Evolutionary conservation across 2,329 filamentous ascomycete genomes (phyloP).

Genomic region (Phialophora verrucosa): DNA sequence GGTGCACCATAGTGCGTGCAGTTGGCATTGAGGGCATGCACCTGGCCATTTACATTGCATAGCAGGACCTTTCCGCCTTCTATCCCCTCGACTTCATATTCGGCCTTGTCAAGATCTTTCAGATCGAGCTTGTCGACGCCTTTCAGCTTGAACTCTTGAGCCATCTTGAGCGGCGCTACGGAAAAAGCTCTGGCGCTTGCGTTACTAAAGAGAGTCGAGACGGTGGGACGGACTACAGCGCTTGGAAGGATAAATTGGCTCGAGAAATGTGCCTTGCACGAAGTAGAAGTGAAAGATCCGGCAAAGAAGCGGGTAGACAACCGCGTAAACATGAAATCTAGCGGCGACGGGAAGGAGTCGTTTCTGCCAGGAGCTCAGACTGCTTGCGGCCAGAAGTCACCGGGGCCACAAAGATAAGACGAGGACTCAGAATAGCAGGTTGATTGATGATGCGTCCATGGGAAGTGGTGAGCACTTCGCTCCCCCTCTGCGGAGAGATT

Average conservation of each 20-base stretch:
- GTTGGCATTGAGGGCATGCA: conserved; percentile 80
- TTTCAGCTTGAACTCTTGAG: conserved; percentile 40
- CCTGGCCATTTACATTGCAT: conserved; percentile 74
- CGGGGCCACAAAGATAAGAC: not conserved
- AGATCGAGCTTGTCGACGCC: conserved; percentile 67
- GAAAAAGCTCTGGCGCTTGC: conserved; percentile 19
- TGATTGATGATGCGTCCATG: conserved; percentile 1
- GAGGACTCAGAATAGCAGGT: not conserved
- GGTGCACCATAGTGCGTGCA: conserved; percentile 94
- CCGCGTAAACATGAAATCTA: conserved; percentile 13
- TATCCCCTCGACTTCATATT: conserved; percentile 89
- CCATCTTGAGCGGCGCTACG: conserved; percentile 30
- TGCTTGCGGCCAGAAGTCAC: conserved; percentile 8
- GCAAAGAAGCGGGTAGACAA: conserved; percentile 9
- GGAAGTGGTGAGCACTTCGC: not conserved
- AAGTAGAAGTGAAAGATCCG: conserved; percentile 21
- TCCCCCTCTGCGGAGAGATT: conserved; percentile 10
- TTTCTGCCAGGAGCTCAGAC: not conserved
- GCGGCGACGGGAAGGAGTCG: not conserved
- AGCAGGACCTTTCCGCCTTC: conserved; percentile 85
- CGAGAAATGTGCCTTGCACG: conserved; percentile 17
- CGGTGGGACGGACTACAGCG: not conserved
- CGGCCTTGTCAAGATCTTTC: conserved; percentile 80
- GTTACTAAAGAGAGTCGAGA: not conserved
- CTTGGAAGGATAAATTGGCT: conserved; percentile 1